phyloP scores from a whole-genome alignment of 106 monocot genomes.

The Acorus gramineus region DNA sequence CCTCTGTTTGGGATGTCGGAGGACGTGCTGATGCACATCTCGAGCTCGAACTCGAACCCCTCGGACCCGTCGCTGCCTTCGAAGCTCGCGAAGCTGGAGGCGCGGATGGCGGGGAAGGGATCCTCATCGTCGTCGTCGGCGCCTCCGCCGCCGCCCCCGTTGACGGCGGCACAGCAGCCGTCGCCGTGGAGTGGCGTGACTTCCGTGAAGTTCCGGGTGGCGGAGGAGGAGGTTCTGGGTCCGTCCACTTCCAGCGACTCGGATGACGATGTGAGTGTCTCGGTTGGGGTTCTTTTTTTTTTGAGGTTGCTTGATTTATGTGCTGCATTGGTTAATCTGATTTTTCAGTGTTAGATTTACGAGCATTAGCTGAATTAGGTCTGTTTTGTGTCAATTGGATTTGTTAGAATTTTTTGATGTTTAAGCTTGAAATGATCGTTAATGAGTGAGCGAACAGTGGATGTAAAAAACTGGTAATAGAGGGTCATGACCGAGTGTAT shows the following conservation, averaged over 20 bases:
- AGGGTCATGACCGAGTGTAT: no score
- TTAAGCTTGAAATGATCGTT: no score
- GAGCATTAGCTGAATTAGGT: no score
- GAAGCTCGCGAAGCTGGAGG: slow-evolving; percentile 94
- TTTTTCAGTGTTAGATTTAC: no score
- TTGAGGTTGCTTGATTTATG: not conserved
- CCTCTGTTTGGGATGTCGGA: slow-evolving; percentile 42
- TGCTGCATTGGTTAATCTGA: not conserved
- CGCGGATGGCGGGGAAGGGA: slow-evolving; percentile 87
- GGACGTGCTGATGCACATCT: slow-evolving; percentile 78
- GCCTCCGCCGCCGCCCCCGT: slow-evolving; percentile 22
- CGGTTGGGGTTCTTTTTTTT: not conserved
- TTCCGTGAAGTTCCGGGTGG: slow-evolving; percentile 18
- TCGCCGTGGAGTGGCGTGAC: not conserved
- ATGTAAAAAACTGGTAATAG: no score
- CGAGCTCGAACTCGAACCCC: slow-evolving; percentile 78
- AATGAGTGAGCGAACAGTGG: no score
- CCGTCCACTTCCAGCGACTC: slow-evolving; percentile 61
- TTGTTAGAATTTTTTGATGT: no score
- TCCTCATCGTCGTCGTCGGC: slow-evolving; percentile 30
- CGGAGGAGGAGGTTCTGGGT: slow-evolving; percentile 55
- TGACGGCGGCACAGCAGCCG: not conserved
- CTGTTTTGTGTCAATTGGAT: no score
- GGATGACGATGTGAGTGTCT: slow-evolving; percentile 82
- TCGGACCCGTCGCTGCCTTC: slow-evolving; percentile 65